Evolutionary conservation across 163 green algal species (phyloP), one percentile per base, ranked within the genome.

Genomic region (Smithsoniella earleae): DNA sequence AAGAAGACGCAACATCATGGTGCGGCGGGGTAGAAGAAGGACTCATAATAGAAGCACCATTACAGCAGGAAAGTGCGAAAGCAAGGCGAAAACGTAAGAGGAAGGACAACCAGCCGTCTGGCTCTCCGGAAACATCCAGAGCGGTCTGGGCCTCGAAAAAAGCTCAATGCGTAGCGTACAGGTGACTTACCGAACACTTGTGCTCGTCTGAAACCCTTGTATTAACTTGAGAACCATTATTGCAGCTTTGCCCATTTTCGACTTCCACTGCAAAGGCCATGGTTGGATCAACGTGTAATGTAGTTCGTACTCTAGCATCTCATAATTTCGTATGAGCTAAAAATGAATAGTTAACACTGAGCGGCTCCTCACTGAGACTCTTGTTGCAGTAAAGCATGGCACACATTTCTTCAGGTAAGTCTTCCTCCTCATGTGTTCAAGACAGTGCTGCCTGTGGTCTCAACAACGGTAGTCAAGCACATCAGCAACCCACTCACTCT

Each of bases 401-500:
- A 96, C 36, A 78, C 86, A 1, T 74, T 96, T 36, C 84, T 97
- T 73, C 58, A 78, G 10, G 58, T 89, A 40, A 78, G 83, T 20
- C 73, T 96, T 18, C 90, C 91, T 0, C 40, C 73, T 0, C 85
- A 92, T 63, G 74, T 89, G 4, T 85, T 89, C 40, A 75, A 64
- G 54, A 72, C 80, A 73, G 81, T 91, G 66, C 81, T 95, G 62
- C 62, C 85, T 10, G 62, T 75, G 63, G 72, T 96, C 73, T 87
- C 88, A 36, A 73, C 66, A 18, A 46, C 62, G 0, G 84, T 97
- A 25, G 89, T 97, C 58, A 90, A 90, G 0, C 73, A 87, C 69
- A 77, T 97, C 77, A 25, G 72, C 25, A 87, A 86, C 43, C 91
- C 92, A 3, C 64, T 92, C 36, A 82, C 92, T 44, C 88, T 98